These are phyloP conservation scores for Drosera spatulata DNA, from an alignment of 179 eudicot genomes.

Conservation along the genomic window DNA sequence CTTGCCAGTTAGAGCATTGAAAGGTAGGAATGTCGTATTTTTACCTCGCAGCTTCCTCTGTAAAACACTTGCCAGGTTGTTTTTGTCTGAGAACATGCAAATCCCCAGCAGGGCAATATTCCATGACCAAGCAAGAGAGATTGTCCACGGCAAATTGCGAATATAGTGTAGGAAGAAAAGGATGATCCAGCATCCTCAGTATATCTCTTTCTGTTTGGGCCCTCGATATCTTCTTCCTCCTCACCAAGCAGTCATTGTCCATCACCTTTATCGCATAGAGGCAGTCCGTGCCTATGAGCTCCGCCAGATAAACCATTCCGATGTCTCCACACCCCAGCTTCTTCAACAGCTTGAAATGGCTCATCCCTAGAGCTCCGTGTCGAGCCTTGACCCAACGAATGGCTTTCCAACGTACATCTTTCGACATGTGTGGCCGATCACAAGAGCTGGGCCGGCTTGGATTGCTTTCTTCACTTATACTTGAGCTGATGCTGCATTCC, in stretches of 20 bases:
- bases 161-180: constrained; percentile 43
- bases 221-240: constrained; percentile 38
- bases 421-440: constrained; percentile 50
- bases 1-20: too few relatives aligned
- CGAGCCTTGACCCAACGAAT: constrained; percentile 29
- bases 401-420: constrained; percentile 44
- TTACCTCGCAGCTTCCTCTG: constrained; percentile 53
- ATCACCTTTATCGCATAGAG: constrained; percentile 42
- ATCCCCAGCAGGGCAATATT: constrained; percentile 49
- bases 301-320: constrained; percentile 48
- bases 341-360: constrained; percentile 36
- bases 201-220: constrained; percentile 45
- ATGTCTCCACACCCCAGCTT: constrained; percentile 52
- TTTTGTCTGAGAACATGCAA: constrained; percentile 41
- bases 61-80: constrained; percentile 44
- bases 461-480: constrained; percentile 37
- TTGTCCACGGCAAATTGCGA: constrained; percentile 40
- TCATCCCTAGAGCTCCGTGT: constrained; percentile 31
- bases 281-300: constrained; percentile 34
- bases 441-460: constrained; percentile 38
- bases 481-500: constrained; percentile 38
- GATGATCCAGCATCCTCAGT: constrained; percentile 46
- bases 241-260: constrained; percentile 41
- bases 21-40: not conserved
- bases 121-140: constrained; percentile 46